These are phyloP conservation scores for Colletotrichum phormii DNA, from an alignment of 2,329 filamentous ascomycete species.

Conservation along the genomic window DNA sequence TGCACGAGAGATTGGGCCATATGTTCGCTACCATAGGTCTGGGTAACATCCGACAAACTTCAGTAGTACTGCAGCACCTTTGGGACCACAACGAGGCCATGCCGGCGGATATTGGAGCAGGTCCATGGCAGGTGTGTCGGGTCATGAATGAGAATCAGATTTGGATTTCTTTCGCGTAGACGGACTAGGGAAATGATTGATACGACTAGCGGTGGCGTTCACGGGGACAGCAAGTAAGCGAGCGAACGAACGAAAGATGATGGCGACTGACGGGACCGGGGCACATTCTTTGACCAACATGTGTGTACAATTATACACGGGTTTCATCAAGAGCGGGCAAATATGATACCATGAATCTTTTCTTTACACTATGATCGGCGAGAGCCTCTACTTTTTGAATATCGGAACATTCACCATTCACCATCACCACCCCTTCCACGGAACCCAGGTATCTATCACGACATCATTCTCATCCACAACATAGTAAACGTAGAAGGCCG, in stretches of 20 bases:
- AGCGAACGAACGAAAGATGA: not conserved
- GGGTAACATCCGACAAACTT: conserved; percentile 58
- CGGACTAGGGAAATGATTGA: not conserved
- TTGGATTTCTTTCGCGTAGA: conserved; percentile 61
- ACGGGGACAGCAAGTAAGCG: too few species aligned
- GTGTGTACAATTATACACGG: not conserved
- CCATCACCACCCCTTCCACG: conserved; percentile 51
- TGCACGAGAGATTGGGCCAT: conserved; percentile 47
- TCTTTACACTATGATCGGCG: not conserved
- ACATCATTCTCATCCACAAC: conserved; percentile 49
- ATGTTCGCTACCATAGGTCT: conserved; percentile 54
- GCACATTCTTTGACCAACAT: not conserved
- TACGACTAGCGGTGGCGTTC: not conserved
- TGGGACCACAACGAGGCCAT: conserved; percentile 47
- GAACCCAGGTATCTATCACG: conserved; percentile 49
- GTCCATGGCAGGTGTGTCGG: conserved; percentile 57
- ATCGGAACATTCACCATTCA: not conserved
- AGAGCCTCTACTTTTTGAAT: not conserved
- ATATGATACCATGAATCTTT: not conserved
- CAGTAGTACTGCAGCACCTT: conserved; percentile 54
- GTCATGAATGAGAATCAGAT: conserved; percentile 60
- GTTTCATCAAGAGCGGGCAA: not conserved
- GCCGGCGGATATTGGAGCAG: conserved; percentile 33
- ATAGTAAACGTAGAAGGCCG: conserved; percentile 49
- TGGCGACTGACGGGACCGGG: too few species aligned